Percentiles rank a stretch among this genome's conserved stretches.
These are phyloP conservation scores for Terana coerulea DNA, from an alignment of 768 basidiomycete species.

Conservation along the genomic window DNA sequence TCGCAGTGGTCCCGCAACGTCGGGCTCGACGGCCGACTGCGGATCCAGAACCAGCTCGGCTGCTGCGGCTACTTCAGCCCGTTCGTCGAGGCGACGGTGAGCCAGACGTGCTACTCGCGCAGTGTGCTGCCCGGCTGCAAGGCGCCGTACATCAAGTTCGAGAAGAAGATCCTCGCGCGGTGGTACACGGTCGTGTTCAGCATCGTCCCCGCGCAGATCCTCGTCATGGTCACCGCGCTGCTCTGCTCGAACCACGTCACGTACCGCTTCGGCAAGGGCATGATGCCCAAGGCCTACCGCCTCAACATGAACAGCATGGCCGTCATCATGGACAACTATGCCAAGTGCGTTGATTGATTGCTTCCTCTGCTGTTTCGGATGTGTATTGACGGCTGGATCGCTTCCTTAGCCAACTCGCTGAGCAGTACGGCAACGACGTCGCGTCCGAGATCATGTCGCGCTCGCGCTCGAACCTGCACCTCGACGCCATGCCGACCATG, in stretches of 20 bases:
- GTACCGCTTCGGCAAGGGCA: constrained; percentile 83
- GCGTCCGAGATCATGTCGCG: constrained; percentile 56
- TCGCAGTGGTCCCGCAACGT: constrained; percentile 68
- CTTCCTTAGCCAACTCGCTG: constrained; percentile 60
- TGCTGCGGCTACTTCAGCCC: constrained; percentile 84
- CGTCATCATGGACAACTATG: constrained; percentile 82
- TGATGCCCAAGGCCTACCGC: constrained; percentile 83
- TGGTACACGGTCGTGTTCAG: constrained; percentile 69
- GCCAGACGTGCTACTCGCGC: constrained; percentile 70
- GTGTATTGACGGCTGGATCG: not conserved
- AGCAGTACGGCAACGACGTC: constrained; percentile 65
- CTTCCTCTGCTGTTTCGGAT: not conserved
- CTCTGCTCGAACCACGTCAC: constrained; percentile 83
- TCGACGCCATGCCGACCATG: constrained; percentile 29
- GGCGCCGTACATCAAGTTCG: constrained; percentile 52
- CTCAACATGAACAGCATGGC: constrained; percentile 73
- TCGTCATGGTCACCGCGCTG: constrained; percentile 57
- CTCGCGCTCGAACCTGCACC: constrained; percentile 50
- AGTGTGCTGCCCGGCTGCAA: constrained; percentile 75
- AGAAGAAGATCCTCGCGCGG: constrained; percentile 47
- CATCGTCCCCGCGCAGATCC: constrained; percentile 65
- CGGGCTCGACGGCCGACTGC: constrained; percentile 54
- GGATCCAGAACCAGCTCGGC: constrained; percentile 68
- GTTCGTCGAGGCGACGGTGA: constrained; percentile 75
- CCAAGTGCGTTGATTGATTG: constrained; percentile 49